Evolutionary conservation across 495 filamentous ascomycete species (phyloP).

Genomic region (Tuber aestivum): DNA sequence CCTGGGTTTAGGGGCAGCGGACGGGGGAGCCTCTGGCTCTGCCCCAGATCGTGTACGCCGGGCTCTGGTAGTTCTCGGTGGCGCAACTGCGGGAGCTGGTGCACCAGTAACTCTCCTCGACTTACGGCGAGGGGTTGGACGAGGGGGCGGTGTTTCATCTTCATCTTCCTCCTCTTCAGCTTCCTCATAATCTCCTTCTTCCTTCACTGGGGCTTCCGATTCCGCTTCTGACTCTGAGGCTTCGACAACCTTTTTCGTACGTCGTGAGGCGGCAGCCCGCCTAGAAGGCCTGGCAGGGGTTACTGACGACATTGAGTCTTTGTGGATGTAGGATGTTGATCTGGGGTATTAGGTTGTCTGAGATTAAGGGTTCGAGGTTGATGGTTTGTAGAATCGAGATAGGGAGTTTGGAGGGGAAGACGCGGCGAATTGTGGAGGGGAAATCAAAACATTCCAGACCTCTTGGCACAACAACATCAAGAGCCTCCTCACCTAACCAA

Average conservation of each 20-base stretch:
- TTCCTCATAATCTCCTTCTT: slow-evolving; percentile 57
- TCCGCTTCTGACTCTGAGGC: slow-evolving; percentile 64
- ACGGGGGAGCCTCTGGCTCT: slow-evolving; percentile 15
- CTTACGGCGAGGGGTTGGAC: slow-evolving; percentile 25
- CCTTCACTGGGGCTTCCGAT: slow-evolving; percentile 49
- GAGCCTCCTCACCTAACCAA: neutral
- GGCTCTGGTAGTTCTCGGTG: slow-evolving; percentile 6
- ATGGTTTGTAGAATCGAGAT: neutral
- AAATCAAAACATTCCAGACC: neutral
- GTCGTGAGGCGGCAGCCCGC: slow-evolving; percentile 63
- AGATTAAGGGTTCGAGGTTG: neutral
- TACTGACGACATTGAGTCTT: slow-evolving; percentile 50
- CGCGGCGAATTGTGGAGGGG: neutral
- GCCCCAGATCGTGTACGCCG: slow-evolving; percentile 17
- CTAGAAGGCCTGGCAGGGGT: slow-evolving; percentile 59
- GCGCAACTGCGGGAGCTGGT: slow-evolving; percentile 11
- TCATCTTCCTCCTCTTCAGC: slow-evolving; percentile 15
- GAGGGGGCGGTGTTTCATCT: neutral
- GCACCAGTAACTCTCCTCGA: slow-evolving; percentile 19
- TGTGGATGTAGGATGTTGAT: neutral
- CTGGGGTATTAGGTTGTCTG: neutral
- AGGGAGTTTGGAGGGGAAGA: neutral
- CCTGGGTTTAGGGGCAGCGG: slow-evolving; percentile 10
- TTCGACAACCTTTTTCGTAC: slow-evolving; percentile 57
- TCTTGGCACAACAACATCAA: neutral